Evolutionary conservation across 2,329 filamentous ascomycete species (phyloP).

Genomic region (Penicillium thymicola): DNA sequence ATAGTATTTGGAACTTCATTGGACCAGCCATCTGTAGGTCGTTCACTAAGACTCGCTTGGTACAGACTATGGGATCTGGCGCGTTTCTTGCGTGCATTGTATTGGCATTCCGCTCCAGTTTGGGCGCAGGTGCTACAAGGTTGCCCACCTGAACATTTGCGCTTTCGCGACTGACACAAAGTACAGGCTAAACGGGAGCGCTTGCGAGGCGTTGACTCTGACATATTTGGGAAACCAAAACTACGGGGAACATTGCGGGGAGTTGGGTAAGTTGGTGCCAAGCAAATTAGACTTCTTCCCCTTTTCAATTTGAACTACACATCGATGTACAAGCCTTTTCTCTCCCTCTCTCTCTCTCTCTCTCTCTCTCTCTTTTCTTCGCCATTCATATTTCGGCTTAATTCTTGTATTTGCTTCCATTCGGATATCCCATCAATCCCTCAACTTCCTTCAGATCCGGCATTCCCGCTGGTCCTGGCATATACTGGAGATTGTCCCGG

Average conservation of each 20-base stretch:
- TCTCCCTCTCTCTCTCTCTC: too few relatives aligned
- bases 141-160: slow-evolving; percentile 53
- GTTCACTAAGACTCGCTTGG: slow-evolving; percentile 14
- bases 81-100: slow-evolving; percentile 38
- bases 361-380: too few relatives aligned
- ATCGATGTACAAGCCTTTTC: background rate
- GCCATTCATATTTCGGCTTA: background rate
- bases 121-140: slow-evolving; percentile 55
- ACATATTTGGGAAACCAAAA: slow-evolving; percentile 19
- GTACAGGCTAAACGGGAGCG: slow-evolving; percentile 49
- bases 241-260: slow-evolving; percentile 3
- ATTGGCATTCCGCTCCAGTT: slow-evolving; percentile 54
- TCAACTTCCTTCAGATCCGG: slow-evolving; percentile 29
- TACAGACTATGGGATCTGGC: slow-evolving; percentile 19
- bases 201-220: slow-evolving; percentile 30
- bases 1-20: background rate
- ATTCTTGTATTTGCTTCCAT: slow-evolving; percentile 27
- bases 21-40: slow-evolving; percentile 8
- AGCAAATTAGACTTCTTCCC: slow-evolving; percentile 1
- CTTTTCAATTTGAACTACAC: background rate
- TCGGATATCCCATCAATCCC: slow-evolving; percentile 26
- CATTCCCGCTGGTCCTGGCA: slow-evolving; percentile 35
- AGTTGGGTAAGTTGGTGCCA: background rate
- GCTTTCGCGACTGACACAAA: slow-evolving; percentile 55
- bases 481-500: slow-evolving; percentile 29